Conservation (phyloP, 257 asterid species). For the Mentha longifolia region DNA sequence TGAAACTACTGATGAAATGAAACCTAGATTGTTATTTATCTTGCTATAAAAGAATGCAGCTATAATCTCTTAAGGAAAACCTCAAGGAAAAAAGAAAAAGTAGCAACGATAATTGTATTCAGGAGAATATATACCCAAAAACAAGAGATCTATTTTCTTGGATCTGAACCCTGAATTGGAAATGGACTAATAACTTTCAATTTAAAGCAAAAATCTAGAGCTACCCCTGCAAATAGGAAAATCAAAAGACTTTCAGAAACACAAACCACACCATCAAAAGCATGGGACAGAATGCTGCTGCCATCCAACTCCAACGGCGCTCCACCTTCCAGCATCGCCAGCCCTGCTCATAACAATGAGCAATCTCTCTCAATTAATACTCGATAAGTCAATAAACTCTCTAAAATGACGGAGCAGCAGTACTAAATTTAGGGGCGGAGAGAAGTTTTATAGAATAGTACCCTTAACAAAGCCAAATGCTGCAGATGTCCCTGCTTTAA, state of each 20-base stretch:
- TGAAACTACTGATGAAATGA: too few relatives aligned
- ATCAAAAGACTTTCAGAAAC: conserved; percentile 79
- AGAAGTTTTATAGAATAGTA: conserved; percentile 21
- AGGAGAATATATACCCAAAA: not conserved
- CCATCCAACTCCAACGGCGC: conserved; percentile 63
- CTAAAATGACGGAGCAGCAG: not conserved
- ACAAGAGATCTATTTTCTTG: conserved; percentile 31
- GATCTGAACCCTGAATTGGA: conserved; percentile 56
- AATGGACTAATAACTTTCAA: conserved; percentile 75
- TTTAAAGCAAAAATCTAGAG: conserved; percentile 79
- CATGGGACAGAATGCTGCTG: conserved; percentile 56
- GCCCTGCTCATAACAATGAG: conserved; percentile 54
- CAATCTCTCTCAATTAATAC: not conserved
- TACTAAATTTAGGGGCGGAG: not conserved
- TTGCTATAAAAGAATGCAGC: too few relatives aligned
- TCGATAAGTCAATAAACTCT: too few relatives aligned
- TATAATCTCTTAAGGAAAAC: too few relatives aligned
- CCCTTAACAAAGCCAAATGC: conserved; percentile 92
- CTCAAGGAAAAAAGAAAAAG: not conserved
- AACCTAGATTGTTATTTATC: too few relatives aligned
- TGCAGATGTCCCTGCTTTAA: conserved; percentile 83
- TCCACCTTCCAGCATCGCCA: conserved; percentile 68
- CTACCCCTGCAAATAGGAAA: conserved; percentile 84
- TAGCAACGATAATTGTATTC: not conserved
- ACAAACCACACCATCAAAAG: conserved; percentile 57